phyloP scores from a whole-genome alignment of 2,329 filamentous ascomycete species.

The Curvularia hawaiiensis region DNA sequence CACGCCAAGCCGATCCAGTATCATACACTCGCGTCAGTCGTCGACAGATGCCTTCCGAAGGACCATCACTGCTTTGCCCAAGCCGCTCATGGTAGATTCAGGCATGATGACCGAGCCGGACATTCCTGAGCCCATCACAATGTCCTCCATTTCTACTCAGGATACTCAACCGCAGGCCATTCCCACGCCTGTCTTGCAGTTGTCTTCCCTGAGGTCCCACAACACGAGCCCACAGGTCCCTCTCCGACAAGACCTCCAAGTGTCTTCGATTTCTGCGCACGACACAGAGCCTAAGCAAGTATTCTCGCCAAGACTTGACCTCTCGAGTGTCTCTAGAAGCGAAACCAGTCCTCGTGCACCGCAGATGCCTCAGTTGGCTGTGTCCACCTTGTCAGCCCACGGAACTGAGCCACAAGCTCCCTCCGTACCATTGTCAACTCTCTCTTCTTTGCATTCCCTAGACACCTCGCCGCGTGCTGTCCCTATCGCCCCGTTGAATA shows the following conservation, averaged over 20 bases:
- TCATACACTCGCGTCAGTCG: slow-evolving; percentile 39
- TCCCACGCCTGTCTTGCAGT: slow-evolving; percentile 17
- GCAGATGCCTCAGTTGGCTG: slow-evolving; percentile 21
- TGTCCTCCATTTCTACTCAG: slow-evolving; percentile 39
- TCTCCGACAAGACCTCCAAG: slow-evolving; percentile 20
- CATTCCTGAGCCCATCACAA: slow-evolving; percentile 46
- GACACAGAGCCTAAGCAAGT: slow-evolving; percentile 29
- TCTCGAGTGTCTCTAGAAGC: slow-evolving; percentile 37
- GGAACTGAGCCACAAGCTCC: slow-evolving; percentile 30
- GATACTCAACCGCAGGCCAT: slow-evolving; percentile 34
- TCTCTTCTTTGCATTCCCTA: slow-evolving; percentile 32
- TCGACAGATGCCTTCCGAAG: slow-evolving; percentile 37
- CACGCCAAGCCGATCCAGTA: slow-evolving; percentile 42
- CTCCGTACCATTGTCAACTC: slow-evolving; percentile 17
- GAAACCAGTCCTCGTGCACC: slow-evolving; percentile 29
- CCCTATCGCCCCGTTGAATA: slow-evolving; percentile 21
- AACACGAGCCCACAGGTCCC: slow-evolving; percentile 31
- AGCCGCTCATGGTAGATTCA: slow-evolving; percentile 61
- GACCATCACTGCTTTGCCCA: slow-evolving; percentile 25
- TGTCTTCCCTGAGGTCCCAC: slow-evolving; percentile 38
- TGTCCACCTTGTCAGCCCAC: slow-evolving; percentile 28
- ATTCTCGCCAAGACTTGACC: slow-evolving; percentile 21
- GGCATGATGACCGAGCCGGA: slow-evolving; percentile 67
- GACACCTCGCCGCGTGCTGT: slow-evolving; percentile 26
- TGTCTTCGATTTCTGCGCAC: slow-evolving; percentile 33